Base-by-base conservation (phyloP, 768 basidiomycete genomes). In the Leccinum boreale region DNA sequence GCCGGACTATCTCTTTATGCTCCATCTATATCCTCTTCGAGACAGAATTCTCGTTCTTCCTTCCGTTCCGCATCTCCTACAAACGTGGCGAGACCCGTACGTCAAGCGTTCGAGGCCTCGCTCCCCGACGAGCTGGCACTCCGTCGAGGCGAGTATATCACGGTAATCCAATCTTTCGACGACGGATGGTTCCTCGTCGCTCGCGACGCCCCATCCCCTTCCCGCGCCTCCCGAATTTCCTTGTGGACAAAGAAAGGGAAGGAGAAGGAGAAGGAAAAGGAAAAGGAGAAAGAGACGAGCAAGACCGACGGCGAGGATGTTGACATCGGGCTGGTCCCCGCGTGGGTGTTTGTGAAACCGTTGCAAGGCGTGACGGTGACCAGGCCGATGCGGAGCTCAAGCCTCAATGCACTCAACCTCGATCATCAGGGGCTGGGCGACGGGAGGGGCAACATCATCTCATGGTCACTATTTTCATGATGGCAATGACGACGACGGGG, bases 111-210 rank as follows among this genome's bases (percentile, higher is more conserved):
- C 67, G 77, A 74, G 54, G 85, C 90, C 8, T 78, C 88, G 23
- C 81, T 92, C 3, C 85, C 88, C 0, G 90, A 92, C 70, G 90
- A 92, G 67, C 76, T 92, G 26, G 73, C 84, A 33, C 58, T 88
- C 19, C 67, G 64, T 33, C 64, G 78, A 12, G 85, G 86, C 39
- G 88, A 92, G 67, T 75, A 74, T 35, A 72, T 92, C 44, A 81
- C 79, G 1, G 72, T 90, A 28, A 76, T 90, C 3, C 81, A 83
- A 58, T 82, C 83, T 5, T 89, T 85, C 63, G 86, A 91, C 58
- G 90, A 92, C 57, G 90, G 89, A 2, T 92, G 90, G 90, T 89
- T 86, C 63, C 77, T 89, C 52, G 86, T 89, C 52, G 84, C 82
- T 19, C 77, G 86, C 28, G 81, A 86, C 58, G 68, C 47, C 58